These are phyloP conservation scores for Fusarium odoratissimum DNA, from an alignment of 2,329 filamentous ascomycete genomes.

Conservation along the genomic window DNA sequence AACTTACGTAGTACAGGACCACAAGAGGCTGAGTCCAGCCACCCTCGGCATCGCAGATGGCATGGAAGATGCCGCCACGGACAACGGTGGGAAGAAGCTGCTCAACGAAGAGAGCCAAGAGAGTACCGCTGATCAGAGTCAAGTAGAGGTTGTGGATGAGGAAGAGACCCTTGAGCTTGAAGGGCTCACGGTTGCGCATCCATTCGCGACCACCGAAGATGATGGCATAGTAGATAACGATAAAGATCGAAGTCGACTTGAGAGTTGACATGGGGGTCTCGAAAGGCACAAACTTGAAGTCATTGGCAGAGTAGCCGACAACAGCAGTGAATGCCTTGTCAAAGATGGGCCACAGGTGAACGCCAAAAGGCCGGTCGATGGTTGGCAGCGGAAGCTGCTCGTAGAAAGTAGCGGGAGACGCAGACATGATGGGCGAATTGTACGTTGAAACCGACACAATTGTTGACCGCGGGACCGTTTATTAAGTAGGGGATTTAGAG, in stretches of 20 bases:
- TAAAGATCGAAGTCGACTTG: slow-evolving; percentile 81
- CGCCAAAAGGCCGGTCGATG: slow-evolving; percentile 90
- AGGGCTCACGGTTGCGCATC: slow-evolving; percentile 87
- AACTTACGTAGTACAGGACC: slow-evolving; percentile 92
- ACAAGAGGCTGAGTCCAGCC: slow-evolving; percentile 96
- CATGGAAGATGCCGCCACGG: slow-evolving; percentile 85
- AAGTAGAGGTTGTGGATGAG: slow-evolving; percentile 97
- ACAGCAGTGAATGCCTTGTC: slow-evolving; percentile 83
- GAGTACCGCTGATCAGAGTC: slow-evolving; percentile 82
- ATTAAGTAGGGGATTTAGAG: slow-evolving; percentile 22
- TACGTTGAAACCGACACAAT: slow-evolving; percentile 22
- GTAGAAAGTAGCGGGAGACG: slow-evolving; percentile 59
- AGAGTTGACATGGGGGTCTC: slow-evolving; percentile 91
- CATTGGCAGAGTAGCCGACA: slow-evolving; percentile 83
- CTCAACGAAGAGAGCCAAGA: slow-evolving; percentile 89
- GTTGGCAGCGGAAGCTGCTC: slow-evolving; percentile 76
- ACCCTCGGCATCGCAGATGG: slow-evolving; percentile 83
- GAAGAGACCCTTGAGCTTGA: slow-evolving; percentile 90
- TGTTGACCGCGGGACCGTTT: slow-evolving; percentile 15
- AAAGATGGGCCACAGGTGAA: slow-evolving; percentile 95
- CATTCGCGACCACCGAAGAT: slow-evolving; percentile 93
- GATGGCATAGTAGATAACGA: slow-evolving; percentile 89
- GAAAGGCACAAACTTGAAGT: slow-evolving; percentile 86
- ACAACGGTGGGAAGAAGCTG: slow-evolving; percentile 87
- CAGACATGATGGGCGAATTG: slow-evolving; percentile 50